Percentiles rank a stretch among this genome's conserved stretches.
These are phyloP conservation scores for Microascus cirrosus DNA, from an alignment of 2,329 filamentous ascomycete species.

Conservation along the genomic window DNA sequence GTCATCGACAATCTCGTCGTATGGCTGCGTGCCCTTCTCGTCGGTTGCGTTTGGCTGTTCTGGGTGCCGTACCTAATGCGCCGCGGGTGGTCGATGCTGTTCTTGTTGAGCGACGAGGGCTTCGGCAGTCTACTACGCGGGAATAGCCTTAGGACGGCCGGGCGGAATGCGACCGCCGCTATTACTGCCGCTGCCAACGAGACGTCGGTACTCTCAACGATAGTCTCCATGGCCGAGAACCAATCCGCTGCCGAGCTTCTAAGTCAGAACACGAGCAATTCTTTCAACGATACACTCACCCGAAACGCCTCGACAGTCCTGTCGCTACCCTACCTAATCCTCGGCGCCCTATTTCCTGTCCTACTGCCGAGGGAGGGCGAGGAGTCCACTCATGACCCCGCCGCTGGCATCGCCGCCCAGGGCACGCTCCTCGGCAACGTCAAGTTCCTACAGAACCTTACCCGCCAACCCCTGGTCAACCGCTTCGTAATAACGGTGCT, in stretches of 20 bases:
- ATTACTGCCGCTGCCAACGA: slow-evolving; percentile 15
- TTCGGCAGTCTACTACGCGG: slow-evolving; percentile 21
- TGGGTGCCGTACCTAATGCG: slow-evolving; percentile 86
- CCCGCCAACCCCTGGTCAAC: slow-evolving; percentile 62
- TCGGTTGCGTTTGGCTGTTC: slow-evolving; percentile 78
- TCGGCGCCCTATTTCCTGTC: slow-evolving; percentile 2
- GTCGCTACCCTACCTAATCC: background rate
- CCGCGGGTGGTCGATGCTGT: slow-evolving; percentile 83
- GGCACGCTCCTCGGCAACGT: slow-evolving; percentile 46
- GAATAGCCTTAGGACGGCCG: slow-evolving; percentile 9
- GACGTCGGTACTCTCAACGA: slow-evolving; percentile 12
- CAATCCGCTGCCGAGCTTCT: slow-evolving; percentile 4
- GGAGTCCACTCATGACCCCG: background rate
- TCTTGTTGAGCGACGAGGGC: slow-evolving; percentile 84
- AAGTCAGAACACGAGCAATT: background rate
- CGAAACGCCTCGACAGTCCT: background rate
- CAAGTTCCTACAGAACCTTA: slow-evolving; percentile 46
- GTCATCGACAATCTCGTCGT: slow-evolving; percentile 58
- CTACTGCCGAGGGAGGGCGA: background rate
- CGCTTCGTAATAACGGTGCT: slow-evolving; percentile 69
- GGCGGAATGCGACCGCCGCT: slow-evolving; percentile 13
- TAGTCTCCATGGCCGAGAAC: slow-evolving; percentile 3
- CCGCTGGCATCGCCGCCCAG: slow-evolving; percentile 7
- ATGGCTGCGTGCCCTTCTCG: slow-evolving; percentile 69
- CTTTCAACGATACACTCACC: background rate